Base-by-base conservation (phyloP, 345 rosid species). In the Capsella bursapastoris region DNA sequence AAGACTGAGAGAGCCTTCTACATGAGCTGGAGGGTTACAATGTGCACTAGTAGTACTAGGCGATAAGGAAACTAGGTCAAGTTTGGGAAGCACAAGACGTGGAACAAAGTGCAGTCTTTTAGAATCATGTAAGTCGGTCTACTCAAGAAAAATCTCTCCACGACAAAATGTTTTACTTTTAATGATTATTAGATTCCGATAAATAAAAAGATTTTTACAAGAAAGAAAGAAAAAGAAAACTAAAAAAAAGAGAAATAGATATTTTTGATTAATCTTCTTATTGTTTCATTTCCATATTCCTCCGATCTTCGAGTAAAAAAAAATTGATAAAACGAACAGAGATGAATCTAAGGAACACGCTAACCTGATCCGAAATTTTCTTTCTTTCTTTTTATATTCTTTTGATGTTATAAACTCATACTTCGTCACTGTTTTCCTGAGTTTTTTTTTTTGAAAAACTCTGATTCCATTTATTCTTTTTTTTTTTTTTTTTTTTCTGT, bases 111-210 rank as follows among this genome's bases (percentile, higher is more conserved):
- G 80, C 80, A 64, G 75, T 64, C 80, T 63, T 66, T 56, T 55
- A 25, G 64, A 76, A 69, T 62, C 65, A 69, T 69, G 71, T 32
- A 35, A 70, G 80, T 77, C 80, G 80, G 76, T 77, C 66, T 77
- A 45, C 67, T 56, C 55, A 38, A 34, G 25, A 55, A 29, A 16
- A 64, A 56, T 55, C 56, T 64, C 70, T 64, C 13, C 22, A 75
- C 67, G 61, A 75, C 78, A 67, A 67, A 67, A 58, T 58, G 61
- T 67, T 59, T 28, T 40, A 67, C 79, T 68, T 22, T 68, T 75
- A 67, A 75, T 68, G 73, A 67, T 75, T 75, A 59, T 50, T 51
- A 67, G 64, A 69, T 76, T 62, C 18, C 64, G 49, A 63, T 6
- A 68, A 59, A 61, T 31, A 41, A 68, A 75, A 28, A 43, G 29